These are phyloP conservation scores for Barnettozyma wickerhamii DNA, from an alignment of 805 yeast species.

Conservation along the genomic window DNA sequence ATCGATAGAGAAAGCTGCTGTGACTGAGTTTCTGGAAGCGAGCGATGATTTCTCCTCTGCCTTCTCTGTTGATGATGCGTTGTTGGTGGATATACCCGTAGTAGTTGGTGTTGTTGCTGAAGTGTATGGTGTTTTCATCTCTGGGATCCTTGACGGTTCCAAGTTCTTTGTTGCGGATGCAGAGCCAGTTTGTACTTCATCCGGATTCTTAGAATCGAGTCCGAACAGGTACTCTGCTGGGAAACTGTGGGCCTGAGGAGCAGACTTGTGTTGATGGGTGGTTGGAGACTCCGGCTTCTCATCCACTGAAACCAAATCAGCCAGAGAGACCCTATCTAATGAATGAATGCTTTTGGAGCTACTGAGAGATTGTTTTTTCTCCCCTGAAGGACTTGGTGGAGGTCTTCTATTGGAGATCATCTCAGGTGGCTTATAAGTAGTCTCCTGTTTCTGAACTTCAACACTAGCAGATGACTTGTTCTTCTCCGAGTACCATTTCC, in stretches of 20 bases:
- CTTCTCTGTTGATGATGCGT: conserved; percentile 11
- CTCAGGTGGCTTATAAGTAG: conserved; percentile 48
- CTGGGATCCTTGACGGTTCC: conserved; percentile 21
- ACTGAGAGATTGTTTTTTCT: too few species aligned
- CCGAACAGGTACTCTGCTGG: conserved; percentile 25
- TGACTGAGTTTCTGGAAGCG: too few species aligned
- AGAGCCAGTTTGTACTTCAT: conserved; percentile 1
- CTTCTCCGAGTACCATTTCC: conserved; percentile 63
- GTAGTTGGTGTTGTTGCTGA: not conserved
- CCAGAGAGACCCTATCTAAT: too few species aligned
- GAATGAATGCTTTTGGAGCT: too few species aligned
- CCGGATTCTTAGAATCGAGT: conserved; percentile 14
- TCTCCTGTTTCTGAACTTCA: conserved; percentile 1
- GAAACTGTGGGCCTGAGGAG: conserved; percentile 26
- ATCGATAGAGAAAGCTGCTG: too few species aligned
- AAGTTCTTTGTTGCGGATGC: conserved; percentile 8
- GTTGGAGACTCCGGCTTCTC: conserved; percentile 7
- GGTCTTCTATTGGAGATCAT: conserved; percentile 61
- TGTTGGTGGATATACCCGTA: too few species aligned
- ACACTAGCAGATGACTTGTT: conserved; percentile 22
- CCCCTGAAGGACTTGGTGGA: conserved; percentile 18
- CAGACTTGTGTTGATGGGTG: conserved; percentile 9
- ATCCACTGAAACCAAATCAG: conserved; percentile 9
- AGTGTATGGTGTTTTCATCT: conserved; percentile 21
- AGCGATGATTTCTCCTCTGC: too few species aligned